These are phyloP conservation scores for Nicotiana knightiana DNA, from an alignment of 257 asterid genomes.

Conservation along the genomic window DNA sequence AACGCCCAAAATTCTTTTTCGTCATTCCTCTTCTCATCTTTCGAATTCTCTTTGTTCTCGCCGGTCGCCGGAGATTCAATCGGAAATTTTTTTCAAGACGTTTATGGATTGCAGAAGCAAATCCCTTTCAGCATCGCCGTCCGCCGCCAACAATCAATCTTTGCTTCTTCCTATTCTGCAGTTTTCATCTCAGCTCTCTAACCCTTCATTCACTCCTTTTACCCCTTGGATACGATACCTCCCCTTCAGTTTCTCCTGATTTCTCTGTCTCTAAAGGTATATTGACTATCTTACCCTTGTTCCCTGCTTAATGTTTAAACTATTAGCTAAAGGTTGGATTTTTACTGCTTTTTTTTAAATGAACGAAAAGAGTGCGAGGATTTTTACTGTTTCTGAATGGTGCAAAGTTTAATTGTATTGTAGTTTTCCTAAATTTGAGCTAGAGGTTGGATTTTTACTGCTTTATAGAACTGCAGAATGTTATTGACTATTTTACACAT, in stretches of 20 bases:
- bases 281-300: not conserved
- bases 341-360: not conserved
- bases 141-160: conserved; percentile 10
- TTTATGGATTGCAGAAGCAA: conserved; percentile 47
- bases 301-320: not conserved
- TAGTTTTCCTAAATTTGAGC: not conserved
- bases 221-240: conserved; percentile 39
- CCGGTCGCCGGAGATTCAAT: conserved; percentile 2
- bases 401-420: not conserved
- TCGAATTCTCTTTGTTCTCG: not conserved
- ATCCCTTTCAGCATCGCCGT: conserved; percentile 12
- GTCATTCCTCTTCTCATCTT: not conserved
- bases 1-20: not conserved
- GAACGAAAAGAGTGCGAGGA: not conserved
- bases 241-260: conserved; percentile 38
- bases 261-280: not conserved
- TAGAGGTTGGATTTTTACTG: not conserved
- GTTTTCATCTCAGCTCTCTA: conserved; percentile 16
- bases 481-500: too few relatives aligned
- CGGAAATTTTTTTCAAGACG: not conserved
- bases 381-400: not conserved
- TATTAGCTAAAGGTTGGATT: not conserved
- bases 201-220: conserved; percentile 18
- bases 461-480: not conserved
- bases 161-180: not conserved